Conservation (phyloP, 768 basidiomycete species). For the Suillus decipiens region DNA sequence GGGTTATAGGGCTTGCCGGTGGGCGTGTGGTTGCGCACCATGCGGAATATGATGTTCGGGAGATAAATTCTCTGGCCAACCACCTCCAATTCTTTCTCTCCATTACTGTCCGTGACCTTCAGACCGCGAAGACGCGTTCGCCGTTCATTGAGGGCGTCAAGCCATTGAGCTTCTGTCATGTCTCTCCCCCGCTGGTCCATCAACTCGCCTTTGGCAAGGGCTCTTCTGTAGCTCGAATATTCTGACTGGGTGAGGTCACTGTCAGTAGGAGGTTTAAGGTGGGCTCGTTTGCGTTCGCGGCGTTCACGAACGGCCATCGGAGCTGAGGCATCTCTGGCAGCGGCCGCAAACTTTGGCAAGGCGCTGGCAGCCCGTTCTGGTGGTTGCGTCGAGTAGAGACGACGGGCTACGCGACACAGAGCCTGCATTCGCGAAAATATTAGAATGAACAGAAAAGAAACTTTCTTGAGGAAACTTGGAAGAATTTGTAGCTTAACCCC, state of each 20-base stretch:
- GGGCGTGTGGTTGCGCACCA: conserved; percentile 83
- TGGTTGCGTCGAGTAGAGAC: conserved; percentile 42
- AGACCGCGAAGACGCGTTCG: conserved; percentile 72
- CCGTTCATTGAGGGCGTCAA: conserved; percentile 53
- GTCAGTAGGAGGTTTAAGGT: conserved; percentile 35
- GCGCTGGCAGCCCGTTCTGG: conserved; percentile 62
- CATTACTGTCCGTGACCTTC: conserved; percentile 40
- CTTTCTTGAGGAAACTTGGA: neutral
- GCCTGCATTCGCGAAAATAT: conserved; percentile 32
- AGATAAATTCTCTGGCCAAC: conserved; percentile 86
- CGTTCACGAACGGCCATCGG: conserved; percentile 75
- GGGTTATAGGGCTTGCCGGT: conserved; percentile 85
- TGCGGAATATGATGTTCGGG: conserved; percentile 80
- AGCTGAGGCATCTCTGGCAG: conserved; percentile 67
- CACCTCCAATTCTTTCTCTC: conserved; percentile 50
- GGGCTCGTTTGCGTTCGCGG: conserved; percentile 52
- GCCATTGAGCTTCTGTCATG: conserved; percentile 59
- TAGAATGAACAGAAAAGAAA: neutral
- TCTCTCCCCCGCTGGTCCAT: conserved; percentile 34
- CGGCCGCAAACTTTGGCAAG: conserved; percentile 44
- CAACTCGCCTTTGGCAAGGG: conserved; percentile 54
- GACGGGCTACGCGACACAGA: conserved; percentile 32
- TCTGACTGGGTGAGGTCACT: conserved; percentile 69
- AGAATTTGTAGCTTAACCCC: neutral
- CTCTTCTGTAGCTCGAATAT: conserved; percentile 59